Conservation (phyloP, 106 monocot species). For the Phalaenopsis aphrodite region DNA sequence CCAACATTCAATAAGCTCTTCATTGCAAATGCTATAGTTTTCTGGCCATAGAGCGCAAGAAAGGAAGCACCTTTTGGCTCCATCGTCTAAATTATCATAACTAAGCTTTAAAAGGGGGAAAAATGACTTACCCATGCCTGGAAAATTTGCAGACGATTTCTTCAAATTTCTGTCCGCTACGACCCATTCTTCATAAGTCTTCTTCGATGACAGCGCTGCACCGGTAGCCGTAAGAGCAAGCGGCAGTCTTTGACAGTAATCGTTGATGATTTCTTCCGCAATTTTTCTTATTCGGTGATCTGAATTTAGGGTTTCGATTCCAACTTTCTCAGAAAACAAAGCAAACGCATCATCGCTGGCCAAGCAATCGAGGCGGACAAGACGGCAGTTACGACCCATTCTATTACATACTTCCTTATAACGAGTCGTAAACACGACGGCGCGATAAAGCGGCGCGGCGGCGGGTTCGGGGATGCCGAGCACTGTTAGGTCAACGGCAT, state of each 20-base stretch:
- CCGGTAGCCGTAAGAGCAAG: conserved; percentile 4
- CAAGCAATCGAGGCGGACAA: conserved; percentile 8
- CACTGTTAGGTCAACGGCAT: not conserved
- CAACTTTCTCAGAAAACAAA: conserved; percentile 6
- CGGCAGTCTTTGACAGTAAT: conserved; percentile 12
- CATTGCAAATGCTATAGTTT: conserved; percentile 1
- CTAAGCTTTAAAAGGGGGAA: conserved; percentile 12
- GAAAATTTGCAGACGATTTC: not conserved
- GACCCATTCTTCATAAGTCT: conserved; percentile 5
- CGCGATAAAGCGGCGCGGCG: not conserved
- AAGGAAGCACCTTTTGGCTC: conserved; percentile 17
- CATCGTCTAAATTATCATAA: conserved; percentile 11
- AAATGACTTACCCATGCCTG: not conserved
- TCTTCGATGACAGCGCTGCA: not conserved
- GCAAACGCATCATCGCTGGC: not conserved
- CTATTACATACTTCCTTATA: not conserved
- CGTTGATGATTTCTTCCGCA: conserved; percentile 1
- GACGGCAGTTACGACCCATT: not conserved
- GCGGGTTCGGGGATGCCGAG: not conserved
- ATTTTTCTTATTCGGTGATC: not conserved
- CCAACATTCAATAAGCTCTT: conserved; percentile 19
- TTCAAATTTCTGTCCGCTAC: not conserved
- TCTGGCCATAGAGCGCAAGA: conserved; percentile 18
- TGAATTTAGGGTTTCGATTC: not conserved
- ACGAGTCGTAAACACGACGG: conserved; percentile 10